phyloP scores from a whole-genome alignment of 306 rosid species.

The Lathyrus tuberosus region DNA sequence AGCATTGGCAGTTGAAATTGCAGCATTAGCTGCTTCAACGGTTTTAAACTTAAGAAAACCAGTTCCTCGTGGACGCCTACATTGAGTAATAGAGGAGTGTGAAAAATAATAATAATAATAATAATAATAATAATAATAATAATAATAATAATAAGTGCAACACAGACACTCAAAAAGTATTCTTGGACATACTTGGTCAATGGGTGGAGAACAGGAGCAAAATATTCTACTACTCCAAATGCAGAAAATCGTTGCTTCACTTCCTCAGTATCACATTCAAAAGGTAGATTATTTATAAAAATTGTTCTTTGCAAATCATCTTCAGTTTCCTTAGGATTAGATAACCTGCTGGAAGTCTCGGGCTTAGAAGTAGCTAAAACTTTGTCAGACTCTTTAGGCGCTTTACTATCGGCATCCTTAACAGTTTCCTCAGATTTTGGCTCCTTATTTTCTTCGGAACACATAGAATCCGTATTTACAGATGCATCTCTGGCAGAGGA shows the following conservation, averaged over 20 bases:
- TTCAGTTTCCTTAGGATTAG: constrained; percentile 53
- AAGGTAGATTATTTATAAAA: constrained; percentile 84
- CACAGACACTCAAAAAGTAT: constrained; percentile 20
- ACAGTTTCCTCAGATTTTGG: constrained; percentile 42
- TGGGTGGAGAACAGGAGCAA: constrained; percentile 82
- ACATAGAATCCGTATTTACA: constrained; percentile 40
- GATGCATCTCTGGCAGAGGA: constrained; percentile 56
- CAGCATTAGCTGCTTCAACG: constrained; percentile 70
- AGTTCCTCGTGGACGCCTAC: constrained; percentile 93
- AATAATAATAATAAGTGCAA: constrained; percentile 25
- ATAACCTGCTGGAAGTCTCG: constrained; percentile 44
- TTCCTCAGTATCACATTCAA: constrained; percentile 74
- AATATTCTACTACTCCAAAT: constrained; percentile 85
- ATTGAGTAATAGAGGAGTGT: constrained; percentile 41
- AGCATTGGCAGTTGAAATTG: constrained; percentile 66
- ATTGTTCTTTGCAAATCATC: constrained; percentile 76
- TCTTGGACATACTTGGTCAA: constrained; percentile 73
- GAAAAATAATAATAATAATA: background rate
- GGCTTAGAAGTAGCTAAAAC: constrained; percentile 47
- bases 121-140: no score
- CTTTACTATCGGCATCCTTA: constrained; percentile 44
- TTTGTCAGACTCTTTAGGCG: constrained; percentile 51
- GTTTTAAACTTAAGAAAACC: constrained; percentile 92
- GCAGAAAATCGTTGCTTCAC: constrained; percentile 81
- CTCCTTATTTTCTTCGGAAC: constrained; percentile 47